A percentile compares a stretch with the other conserved stretches of the same genome.
Evolutionary conservation across 345 rosid genomes (phyloP).

Genomic region (Draba incana): DNA sequence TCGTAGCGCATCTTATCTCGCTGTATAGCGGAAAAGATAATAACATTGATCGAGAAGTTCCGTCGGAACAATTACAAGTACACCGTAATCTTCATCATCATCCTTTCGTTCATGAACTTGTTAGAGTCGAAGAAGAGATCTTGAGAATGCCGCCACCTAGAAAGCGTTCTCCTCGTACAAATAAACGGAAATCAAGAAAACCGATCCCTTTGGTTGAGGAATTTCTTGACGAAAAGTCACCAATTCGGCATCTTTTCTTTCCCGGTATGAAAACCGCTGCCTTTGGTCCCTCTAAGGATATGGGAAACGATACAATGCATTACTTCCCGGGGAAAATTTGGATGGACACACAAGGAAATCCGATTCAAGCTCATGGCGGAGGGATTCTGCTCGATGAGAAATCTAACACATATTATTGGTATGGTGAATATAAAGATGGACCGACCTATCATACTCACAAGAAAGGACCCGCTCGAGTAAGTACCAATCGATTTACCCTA

Average conservation of each 20-base stretch:
- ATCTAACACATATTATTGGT: conserved; percentile 78
- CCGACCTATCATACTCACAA: conserved; percentile 80
- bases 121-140: conserved; percentile 75
- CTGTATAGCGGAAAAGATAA: conserved; percentile 48
- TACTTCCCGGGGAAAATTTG: conserved; percentile 79
- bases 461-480: conserved; percentile 86
- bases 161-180: conserved; percentile 81
- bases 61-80: conserved; percentile 25
- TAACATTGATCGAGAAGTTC: conserved; percentile 38
- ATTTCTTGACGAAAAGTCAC: conserved; percentile 95
- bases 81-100: conserved; percentile 44
- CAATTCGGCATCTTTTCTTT: conserved; percentile 73
- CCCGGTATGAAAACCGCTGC: conserved; percentile 61
- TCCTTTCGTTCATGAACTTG: conserved; percentile 60
- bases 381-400: conserved; percentile 65
- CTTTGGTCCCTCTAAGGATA: conserved; percentile 60
- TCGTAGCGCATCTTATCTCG: conserved; percentile 62
- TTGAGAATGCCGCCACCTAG: conserved; percentile 79
- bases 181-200: conserved; percentile 74
- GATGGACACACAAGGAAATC: conserved; percentile 89
- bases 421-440: conserved; percentile 94
- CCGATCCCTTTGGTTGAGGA: conserved; percentile 73
- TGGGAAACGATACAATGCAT: conserved; percentile 56
- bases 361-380: conserved; percentile 98
- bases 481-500: conserved; percentile 7